phyloP scores from a whole-genome alignment of 306 rosid genomes.

The Sphenostylis stenocarpa region DNA sequence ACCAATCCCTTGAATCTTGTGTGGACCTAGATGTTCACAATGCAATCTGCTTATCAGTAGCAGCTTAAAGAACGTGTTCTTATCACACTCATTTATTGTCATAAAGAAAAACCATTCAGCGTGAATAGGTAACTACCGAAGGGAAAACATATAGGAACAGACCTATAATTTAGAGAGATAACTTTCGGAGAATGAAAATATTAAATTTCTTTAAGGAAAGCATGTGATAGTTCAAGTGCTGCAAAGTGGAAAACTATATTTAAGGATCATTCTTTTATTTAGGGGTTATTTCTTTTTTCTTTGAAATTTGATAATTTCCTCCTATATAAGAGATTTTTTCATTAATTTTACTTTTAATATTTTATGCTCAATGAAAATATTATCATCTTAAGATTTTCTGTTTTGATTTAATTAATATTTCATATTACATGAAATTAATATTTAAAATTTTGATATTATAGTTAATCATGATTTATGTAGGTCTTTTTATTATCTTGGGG shows the following conservation, averaged over 20 bases:
- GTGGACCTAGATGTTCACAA: conserved; percentile 54
- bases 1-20: conserved; percentile 80
- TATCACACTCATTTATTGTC: background rate
- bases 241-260: background rate
- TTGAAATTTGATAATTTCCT: too few relatives aligned
- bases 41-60: conserved; percentile 8
- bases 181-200: background rate
- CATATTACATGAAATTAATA: background rate
- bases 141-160: background rate
- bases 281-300: background rate
- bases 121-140: background rate
- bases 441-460: background rate
- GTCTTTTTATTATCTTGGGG: background rate
- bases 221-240: background rate
- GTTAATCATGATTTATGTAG: background rate
- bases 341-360: background rate
- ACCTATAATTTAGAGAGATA: background rate
- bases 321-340: background rate
- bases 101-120: background rate
- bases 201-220: background rate
- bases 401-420: background rate
- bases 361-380: background rate
- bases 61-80: background rate
- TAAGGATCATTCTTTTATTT: background rate
- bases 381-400: background rate